These are phyloP conservation scores for Diaporthe sp. DNA, from an alignment of 2,329 filamentous ascomycete genomes.

Conservation along the genomic window DNA sequence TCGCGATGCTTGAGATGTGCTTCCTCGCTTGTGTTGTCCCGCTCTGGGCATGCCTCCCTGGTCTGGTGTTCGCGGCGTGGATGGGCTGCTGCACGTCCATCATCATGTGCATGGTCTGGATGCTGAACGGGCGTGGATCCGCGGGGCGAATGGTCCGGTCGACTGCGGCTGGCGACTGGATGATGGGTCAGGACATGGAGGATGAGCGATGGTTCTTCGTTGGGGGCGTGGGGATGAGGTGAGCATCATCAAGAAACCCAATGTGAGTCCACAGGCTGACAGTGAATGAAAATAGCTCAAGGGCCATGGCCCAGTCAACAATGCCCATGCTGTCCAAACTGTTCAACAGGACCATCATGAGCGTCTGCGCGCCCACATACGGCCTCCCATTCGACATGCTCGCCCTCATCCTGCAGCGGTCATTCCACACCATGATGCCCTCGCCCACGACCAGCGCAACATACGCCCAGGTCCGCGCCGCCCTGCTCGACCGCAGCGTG, in stretches of 20 bases:
- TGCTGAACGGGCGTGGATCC: conserved; percentile 48
- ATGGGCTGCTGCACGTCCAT: conserved; percentile 43
- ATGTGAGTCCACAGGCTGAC: neutral
- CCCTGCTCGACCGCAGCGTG: conserved; percentile 52
- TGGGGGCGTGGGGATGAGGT: conserved; percentile 53
- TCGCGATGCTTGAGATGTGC: conserved; percentile 47
- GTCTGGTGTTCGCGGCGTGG: conserved; percentile 49
- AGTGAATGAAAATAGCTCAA: conserved; percentile 45
- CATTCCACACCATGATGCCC: conserved; percentile 46
- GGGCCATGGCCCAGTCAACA: conserved; percentile 48
- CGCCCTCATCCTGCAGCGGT: conserved; percentile 51
- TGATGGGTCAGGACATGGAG: conserved; percentile 47
- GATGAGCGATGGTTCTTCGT: conserved; percentile 54
- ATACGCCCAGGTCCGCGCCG: conserved; percentile 54
- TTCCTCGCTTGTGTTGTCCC: conserved; percentile 47
- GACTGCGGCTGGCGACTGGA: conserved; percentile 46
- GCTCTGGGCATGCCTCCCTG: conserved; percentile 50
- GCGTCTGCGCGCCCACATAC: conserved; percentile 64
- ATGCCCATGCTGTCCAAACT: conserved; percentile 53
- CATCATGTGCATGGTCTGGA: conserved; percentile 47
- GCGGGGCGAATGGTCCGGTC: conserved; percentile 43
- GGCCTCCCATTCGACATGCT: conserved; percentile 68
- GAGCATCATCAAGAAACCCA: conserved; percentile 12
- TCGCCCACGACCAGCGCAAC: conserved; percentile 49
- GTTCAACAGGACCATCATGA: conserved; percentile 59